Evolutionary conservation across 2,329 filamentous ascomycete species (phyloP), one percentile per base, ranked within the genome.

Genomic region (Arthrobotrys sinensis): DNA sequence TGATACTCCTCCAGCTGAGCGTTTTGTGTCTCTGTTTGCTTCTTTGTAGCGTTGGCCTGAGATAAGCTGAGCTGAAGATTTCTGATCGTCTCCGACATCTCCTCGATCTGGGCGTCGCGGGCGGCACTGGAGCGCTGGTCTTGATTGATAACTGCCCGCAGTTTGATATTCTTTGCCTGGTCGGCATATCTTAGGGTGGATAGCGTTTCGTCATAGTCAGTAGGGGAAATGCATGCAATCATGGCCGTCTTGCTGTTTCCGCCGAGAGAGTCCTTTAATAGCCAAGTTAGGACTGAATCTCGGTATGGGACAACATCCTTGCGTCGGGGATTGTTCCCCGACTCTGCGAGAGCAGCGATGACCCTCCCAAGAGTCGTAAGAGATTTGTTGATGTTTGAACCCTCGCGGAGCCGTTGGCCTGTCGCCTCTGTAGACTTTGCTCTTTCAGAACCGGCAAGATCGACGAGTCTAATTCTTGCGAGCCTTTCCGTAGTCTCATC

Each of bases 171-270:
- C 87, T 99, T 99, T 79, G 96, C 96, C 85, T 98, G 95, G 84
- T 99, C 95, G 19, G 96, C 96, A 84, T 99, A 99, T 43, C 96
- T 93, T 11, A 99, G 89, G 0, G 96, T 99, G 1, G 93, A 97
- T 0, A 99, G 88, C 0, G 96, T 99, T 84, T 99, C 96, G 72
- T 99, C 96, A 83, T 99, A 98, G 85, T 99, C 96, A 0, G 93
- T 91, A 0, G 96, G 96, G 4, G 94, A 91, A 81, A 99, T 97
- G 84, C 96, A 98, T 7, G 96, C 96, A 82, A 99, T 97, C 96
- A 99, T 99, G 79, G 96, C 96, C 8, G 96, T 99, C 85, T 98
- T 99, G 83, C 91, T 95, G 87, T 99, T 99, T 69, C 96, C 96
- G 11, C 96, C 96, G 0, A 99, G 87, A 0, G 93, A 96, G 85